Conservation (phyloP, 2,329 filamentous ascomycete species). For the Xylaria sp. region DNA sequence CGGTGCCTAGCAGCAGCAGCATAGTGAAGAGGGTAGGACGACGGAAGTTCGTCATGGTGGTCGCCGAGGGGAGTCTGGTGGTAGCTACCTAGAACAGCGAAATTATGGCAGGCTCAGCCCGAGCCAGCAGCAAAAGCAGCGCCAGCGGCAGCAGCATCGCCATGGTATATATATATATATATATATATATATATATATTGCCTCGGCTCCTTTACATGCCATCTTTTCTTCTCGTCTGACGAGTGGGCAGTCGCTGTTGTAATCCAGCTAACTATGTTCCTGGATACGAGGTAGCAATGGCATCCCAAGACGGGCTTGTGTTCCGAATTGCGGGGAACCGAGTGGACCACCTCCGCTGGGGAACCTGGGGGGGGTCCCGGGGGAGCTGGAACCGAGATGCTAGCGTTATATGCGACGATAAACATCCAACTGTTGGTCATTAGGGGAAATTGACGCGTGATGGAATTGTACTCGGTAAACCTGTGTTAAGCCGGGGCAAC, state of each 20-base stretch:
- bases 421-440: background rate
- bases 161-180: no score
- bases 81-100: background rate
- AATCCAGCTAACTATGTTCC: background rate
- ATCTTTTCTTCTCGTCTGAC: constrained; percentile 6
- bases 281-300: constrained; percentile 22
- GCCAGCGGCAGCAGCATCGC: no score
- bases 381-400: constrained; percentile 18
- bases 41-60: constrained; percentile 12
- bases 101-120: background rate
- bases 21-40: constrained; percentile 16
- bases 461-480: background rate
- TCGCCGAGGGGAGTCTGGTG: background rate
- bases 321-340: constrained; percentile 18
- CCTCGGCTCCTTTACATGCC: background rate
- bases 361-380: constrained; percentile 19
- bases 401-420: background rate
- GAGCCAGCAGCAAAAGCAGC: constrained; percentile 1
- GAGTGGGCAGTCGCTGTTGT: background rate
- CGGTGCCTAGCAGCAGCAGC: constrained; percentile 10
- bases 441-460: background rate
- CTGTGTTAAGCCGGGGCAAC: background rate
- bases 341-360: constrained; percentile 6
- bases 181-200: constrained; percentile 15
- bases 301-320: constrained; percentile 7